Evolutionary conservation across 73 alveolate species (phyloP).

Genomic region (Symbiodinium pilosum): DNA sequence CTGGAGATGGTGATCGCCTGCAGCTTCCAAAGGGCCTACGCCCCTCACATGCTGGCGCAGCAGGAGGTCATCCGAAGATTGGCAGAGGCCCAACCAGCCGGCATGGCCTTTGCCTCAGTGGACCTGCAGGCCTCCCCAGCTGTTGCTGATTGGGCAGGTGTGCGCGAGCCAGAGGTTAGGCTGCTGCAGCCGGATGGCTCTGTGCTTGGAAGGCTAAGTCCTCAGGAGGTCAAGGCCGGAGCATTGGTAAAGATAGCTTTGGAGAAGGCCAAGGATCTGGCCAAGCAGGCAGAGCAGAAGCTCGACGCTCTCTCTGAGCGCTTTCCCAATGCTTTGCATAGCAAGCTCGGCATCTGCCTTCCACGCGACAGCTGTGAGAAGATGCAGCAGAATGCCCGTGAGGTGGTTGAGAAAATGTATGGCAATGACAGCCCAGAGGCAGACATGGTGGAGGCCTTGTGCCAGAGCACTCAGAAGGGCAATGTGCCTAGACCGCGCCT

Average conservation of each 20-base stretch:
- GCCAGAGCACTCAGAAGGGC: not conserved
- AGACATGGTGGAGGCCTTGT: conserved; percentile 10
- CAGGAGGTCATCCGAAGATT: conserved; percentile 13
- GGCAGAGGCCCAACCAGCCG: conserved; percentile 65
- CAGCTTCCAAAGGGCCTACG: conserved; percentile 31
- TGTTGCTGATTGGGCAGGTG: conserved; percentile 70
- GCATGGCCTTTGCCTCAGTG: conserved; percentile 39
- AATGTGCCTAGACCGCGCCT: not conserved
- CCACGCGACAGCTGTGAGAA: conserved; percentile 29
- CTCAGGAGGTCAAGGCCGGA: conserved; percentile 28
- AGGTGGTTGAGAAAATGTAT: not conserved
- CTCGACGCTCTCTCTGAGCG: not conserved
- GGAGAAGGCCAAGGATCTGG: conserved; percentile 12
- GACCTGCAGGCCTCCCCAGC: not conserved
- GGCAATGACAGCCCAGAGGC: not conserved
- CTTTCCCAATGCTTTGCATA: conserved; percentile 8
- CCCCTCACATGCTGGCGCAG: not conserved
- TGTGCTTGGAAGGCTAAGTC: not conserved
- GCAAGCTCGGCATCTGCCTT: conserved; percentile 1
- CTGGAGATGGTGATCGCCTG: conserved; percentile 49
- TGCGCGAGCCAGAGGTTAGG: conserved; percentile 49
- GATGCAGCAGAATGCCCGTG: not conserved
- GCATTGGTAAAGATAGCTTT: conserved; percentile 27
- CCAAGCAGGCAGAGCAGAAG: conserved; percentile 19
- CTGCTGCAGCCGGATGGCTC: conserved; percentile 45